These are phyloP conservation scores for Chlorokybus atmophyticus DNA, from an alignment of 139 green algal genomes.

Conservation along the genomic window DNA sequence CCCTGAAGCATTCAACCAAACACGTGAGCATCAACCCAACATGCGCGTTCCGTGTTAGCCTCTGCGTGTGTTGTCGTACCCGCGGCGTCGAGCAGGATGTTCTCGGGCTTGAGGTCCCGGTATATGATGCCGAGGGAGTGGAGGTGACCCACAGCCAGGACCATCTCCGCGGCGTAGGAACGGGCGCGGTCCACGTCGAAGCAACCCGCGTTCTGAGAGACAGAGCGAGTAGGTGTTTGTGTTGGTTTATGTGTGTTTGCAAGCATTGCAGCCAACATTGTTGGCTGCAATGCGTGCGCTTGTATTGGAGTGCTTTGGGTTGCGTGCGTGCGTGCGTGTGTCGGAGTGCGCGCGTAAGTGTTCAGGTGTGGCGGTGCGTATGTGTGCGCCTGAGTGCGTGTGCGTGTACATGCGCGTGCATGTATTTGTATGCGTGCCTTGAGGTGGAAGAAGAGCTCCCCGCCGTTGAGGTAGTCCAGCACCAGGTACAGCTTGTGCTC, in stretches of 20 bases:
- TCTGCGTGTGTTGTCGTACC: constrained; percentile 20
- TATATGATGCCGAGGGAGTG: constrained; percentile 55
- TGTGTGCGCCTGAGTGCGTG: too few species aligned
- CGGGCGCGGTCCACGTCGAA: constrained; percentile 58
- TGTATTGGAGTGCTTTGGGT: too few species aligned
- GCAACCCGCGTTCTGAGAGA: background rate
- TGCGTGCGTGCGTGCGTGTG: too few species aligned
- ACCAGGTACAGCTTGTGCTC: constrained; percentile 88
- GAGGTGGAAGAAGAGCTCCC: constrained; percentile 95
- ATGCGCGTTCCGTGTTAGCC: background rate
- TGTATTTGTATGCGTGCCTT: constrained; percentile 47
- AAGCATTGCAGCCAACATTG: background rate
- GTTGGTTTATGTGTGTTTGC: background rate
- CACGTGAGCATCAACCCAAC: background rate
- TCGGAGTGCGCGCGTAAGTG: too few species aligned
- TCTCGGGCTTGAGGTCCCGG: constrained; percentile 76
- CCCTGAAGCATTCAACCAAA: constrained; percentile 12
- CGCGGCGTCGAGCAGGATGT: constrained; percentile 83
- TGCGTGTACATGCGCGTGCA: too few species aligned
- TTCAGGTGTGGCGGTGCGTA: too few species aligned
- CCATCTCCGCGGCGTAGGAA: constrained; percentile 87
- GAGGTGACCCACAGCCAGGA: constrained; percentile 79
- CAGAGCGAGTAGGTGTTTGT: background rate
- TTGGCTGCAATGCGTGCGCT: too few species aligned
- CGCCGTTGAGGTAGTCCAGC: constrained; percentile 93